A percentile compares a stretch with the other conserved stretches of the same genome.
These are phyloP conservation scores for Penicillium sp. DNA, from an alignment of 2,329 filamentous ascomycete genomes.

Conservation along the genomic window DNA sequence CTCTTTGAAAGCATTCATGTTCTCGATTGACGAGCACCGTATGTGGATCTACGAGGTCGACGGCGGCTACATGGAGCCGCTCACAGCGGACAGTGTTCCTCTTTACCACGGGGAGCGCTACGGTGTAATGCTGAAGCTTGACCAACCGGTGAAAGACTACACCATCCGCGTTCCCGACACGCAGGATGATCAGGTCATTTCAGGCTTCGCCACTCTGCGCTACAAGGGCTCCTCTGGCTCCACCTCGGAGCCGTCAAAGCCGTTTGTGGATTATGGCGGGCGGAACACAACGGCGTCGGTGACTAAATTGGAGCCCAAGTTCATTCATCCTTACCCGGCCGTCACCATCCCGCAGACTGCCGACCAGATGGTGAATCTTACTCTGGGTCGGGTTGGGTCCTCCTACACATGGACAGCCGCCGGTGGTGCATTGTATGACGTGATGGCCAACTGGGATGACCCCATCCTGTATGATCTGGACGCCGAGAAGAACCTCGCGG, in stretches of 20 bases:
- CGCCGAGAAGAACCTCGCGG: constrained; percentile 20
- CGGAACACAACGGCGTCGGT: constrained; percentile 37
- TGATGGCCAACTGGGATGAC: constrained; percentile 25
- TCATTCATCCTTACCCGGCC: constrained; percentile 22
- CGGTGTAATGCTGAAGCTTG: constrained; percentile 39
- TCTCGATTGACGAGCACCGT: constrained; percentile 41
- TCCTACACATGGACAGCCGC: constrained; percentile 30
- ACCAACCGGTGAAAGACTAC: constrained; percentile 34
- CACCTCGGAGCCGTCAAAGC: constrained; percentile 18
- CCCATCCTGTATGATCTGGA: constrained; percentile 30
- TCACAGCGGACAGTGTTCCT: constrained; percentile 28
- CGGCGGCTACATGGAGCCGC: constrained; percentile 39
- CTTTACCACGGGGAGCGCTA: constrained; percentile 37
- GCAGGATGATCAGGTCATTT: constrained; percentile 48
- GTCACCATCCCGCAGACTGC: constrained; percentile 45
- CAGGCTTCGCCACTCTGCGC: constrained; percentile 45
- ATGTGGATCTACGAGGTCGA: constrained; percentile 43
- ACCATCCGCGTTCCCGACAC: constrained; percentile 46
- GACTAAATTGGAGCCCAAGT: constrained; percentile 39
- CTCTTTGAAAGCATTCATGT: constrained; percentile 23
- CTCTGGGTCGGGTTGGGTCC: constrained; percentile 23
- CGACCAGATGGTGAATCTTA: constrained; percentile 42
- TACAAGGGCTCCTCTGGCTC: constrained; percentile 26
- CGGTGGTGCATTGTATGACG: constrained; percentile 20
- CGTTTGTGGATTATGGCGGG: constrained; percentile 49